Conservation (phyloP, 352 stramenopile species). For the Pythium monospermum region DNA sequence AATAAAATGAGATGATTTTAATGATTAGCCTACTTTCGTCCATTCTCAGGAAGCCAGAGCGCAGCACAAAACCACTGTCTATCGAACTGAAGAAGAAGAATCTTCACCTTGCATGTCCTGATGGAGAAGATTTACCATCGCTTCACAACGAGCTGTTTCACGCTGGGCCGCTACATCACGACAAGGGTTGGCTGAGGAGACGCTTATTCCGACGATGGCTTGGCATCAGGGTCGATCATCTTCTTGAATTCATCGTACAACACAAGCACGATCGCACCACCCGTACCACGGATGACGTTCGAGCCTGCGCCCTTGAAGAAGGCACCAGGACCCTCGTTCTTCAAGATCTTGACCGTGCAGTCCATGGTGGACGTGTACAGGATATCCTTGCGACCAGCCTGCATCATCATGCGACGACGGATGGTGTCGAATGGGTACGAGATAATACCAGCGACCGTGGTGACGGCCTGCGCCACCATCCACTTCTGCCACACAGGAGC, state of each 20-base stretch:
- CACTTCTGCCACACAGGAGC: constrained; percentile 89
- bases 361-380: constrained; percentile 97
- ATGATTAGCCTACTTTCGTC: constrained; percentile 10
- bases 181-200: constrained; percentile 16
- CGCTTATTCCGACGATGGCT: constrained; percentile 50
- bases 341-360: constrained; percentile 96
- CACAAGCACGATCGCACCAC: constrained; percentile 97
- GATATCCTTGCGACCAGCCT: constrained; percentile 95
- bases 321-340: constrained; percentile 92
- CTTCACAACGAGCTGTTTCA: constrained; percentile 15
- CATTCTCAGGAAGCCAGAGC: background rate
- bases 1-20: constrained; percentile 30
- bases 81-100: constrained; percentile 25
- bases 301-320: constrained; percentile 99
- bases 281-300: constrained; percentile 98
- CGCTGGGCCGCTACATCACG: constrained; percentile 22
- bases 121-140: constrained; percentile 13
- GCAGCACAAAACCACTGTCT: constrained; percentile 23
- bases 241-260: constrained; percentile 99
- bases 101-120: constrained; percentile 10
- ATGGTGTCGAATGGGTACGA: constrained; percentile 97
- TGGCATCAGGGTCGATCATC: constrained; percentile 54
- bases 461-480: constrained; percentile 89
- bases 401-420: constrained; percentile 96
- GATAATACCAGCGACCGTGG: constrained; percentile 88